Base-by-base conservation (phyloP, 805 yeast species). In the Saccharomyces jurei region DNA sequence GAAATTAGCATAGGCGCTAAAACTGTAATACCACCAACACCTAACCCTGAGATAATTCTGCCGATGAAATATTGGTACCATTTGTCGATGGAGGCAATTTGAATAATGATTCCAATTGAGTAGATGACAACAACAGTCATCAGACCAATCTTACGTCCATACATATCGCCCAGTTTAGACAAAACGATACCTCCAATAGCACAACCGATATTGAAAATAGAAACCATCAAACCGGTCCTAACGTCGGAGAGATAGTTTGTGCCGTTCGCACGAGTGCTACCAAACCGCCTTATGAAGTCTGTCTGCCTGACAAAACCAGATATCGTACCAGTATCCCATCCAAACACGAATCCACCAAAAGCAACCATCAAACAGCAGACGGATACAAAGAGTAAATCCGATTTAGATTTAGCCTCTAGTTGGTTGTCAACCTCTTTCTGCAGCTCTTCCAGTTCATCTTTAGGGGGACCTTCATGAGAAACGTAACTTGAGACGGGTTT, bases 21-120 rank as follows among this genome's bases (percentile, higher is more conserved):
- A 50, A 89, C 88, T 44, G 91, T 82, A 48, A 87, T 77, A 54
- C 81, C 81, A 62, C 96, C 96, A 55, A 87, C 88, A 56, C 88
- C 87, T 5, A 86, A 60, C 54, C 96, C 96, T 32, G 88, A 81
- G 77, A 77, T 64, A 46, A 64, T 79, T 73, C 91, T 77, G 48
- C 90, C 91, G 59, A 85, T 77, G 60, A 82, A 79, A 65, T 80
- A 79, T 71, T 85, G 90, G 70, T 81, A 83, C 89, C 89, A 84
- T 52, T 77, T 74, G 59, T 68, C 58, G 14, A 61, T 51, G 14
- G 72, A 67, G 11, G 87, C 77, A 54, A 84, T 84, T 71, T 85
- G 89, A 56, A 85, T 79, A 53, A 82, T 68, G 53, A 84, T 81
- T 63, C 89, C 90, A 49, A 83, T 77, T 57, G 83, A 78, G 70